phyloP scores from a whole-genome alignment of 1,284 basidiomycete genomes.

The Apiotrichum laibachii region DNA sequence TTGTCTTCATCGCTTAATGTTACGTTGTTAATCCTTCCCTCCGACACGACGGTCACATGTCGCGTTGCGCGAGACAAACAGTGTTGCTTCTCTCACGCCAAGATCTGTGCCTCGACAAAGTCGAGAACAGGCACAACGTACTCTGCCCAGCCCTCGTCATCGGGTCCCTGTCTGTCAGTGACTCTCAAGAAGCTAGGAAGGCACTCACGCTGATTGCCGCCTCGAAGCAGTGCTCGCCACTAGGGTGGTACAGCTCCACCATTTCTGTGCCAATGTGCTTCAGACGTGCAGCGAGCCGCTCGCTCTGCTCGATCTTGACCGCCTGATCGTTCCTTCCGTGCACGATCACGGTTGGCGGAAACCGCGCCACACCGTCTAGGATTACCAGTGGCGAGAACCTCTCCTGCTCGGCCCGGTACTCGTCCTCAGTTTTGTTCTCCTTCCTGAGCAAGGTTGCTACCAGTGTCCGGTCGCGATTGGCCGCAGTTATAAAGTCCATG shows the following conservation, averaged over 20 bases:
- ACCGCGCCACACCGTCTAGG: background rate
- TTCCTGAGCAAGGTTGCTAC: conserved; percentile 12
- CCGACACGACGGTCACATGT: too few species aligned
- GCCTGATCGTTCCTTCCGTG: conserved; percentile 23
- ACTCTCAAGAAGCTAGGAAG: background rate
- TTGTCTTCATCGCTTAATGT: too few species aligned
- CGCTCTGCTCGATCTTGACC: conserved; percentile 24
- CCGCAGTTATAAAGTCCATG: background rate
- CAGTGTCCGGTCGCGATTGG: background rate
- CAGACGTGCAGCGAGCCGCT: conserved; percentile 18
- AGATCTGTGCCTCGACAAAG: conserved; percentile 24
- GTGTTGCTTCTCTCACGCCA: too few species aligned
- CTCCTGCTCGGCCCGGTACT: conserved; percentile 1
- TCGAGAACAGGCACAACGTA: conserved; percentile 26
- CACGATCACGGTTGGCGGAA: conserved; percentile 29
- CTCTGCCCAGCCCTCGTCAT: conserved; percentile 24
- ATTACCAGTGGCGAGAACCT: background rate
- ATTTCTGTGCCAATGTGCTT: conserved; percentile 13
- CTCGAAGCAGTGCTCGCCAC: conserved; percentile 27
- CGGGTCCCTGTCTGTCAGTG: conserved; percentile 16
- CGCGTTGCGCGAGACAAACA: too few species aligned
- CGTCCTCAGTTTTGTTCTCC: conserved; percentile 4
- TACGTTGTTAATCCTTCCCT: too few species aligned
- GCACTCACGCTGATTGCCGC: conserved; percentile 22
- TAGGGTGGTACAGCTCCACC: conserved; percentile 15